Evolutionary conservation across 257 asterid genomes (phyloP).

Genomic region (Striga asiatica): DNA sequence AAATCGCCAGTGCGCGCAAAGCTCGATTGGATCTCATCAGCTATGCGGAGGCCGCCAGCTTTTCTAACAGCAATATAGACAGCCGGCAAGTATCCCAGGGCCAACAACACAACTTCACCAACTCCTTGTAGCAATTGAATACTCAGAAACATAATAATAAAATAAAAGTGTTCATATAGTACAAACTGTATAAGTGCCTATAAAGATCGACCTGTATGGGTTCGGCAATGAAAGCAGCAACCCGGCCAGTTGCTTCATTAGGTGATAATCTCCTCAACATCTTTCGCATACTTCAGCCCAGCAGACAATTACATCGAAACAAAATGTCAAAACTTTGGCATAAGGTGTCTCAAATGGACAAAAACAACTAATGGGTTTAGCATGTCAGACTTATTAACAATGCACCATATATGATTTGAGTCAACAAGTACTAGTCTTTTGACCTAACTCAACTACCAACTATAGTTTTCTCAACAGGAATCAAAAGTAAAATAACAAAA

Average conservation of each 20-base stretch:
- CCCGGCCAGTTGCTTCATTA: slow-evolving; percentile 78
- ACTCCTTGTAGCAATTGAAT: slow-evolving; percentile 53
- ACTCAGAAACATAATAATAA: neutral
- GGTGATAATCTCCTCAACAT: slow-evolving; percentile 72
- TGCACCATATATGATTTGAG: no score
- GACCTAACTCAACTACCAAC: no score
- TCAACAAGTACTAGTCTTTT: no score
- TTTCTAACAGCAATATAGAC: slow-evolving; percentile 57
- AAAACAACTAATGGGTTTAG: neutral
- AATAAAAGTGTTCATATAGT: neutral
- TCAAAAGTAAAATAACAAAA: no score
- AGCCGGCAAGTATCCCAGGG: slow-evolving; percentile 85
- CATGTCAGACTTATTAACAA: no score
- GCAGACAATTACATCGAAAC: slow-evolving; percentile 57
- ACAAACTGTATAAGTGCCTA: neutral
- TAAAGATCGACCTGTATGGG: slow-evolving; percentile 66
- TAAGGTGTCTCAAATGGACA: no score
- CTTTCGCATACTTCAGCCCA: slow-evolving; percentile 75
- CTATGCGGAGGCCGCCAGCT: slow-evolving; percentile 93
- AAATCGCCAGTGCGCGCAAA: slow-evolving; percentile 90
- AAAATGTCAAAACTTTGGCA: neutral
- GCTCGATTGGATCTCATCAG: slow-evolving; percentile 94
- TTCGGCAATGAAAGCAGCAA: slow-evolving; percentile 78
- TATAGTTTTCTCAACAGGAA: no score
- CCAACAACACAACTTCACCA: slow-evolving; percentile 91